Evolutionary conservation across 805 yeast species (phyloP), one percentile per base, ranked within the genome.

Genomic region (Saturnispora diversa): DNA sequence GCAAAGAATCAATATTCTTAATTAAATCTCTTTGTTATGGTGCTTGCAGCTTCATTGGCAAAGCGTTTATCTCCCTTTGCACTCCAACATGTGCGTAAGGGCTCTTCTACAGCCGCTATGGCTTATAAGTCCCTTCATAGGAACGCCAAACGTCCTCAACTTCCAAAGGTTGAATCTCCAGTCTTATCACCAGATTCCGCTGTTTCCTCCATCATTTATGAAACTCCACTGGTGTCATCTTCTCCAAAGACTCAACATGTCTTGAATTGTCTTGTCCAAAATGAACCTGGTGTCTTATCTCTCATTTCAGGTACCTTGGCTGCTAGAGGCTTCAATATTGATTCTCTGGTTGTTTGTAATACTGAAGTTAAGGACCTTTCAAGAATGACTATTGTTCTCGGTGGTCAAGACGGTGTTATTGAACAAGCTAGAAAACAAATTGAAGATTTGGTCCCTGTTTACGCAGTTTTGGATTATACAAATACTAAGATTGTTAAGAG

Each of bases 391-490:
- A 85, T 92, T 53, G 95, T 86, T 9, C 69, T 92, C 54, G 80
- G 79, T 43, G 98, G 97, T 46, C 94, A 86, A 62, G 95, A 90
- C 56, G 96, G 92, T 20, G 87, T 92, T 39, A 82, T 92, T 50
- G 98, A 92, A 63, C 98, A 92, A 69, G 97, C 97, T 2, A 77
- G 98, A 64, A 81, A 97, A 64, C 98, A 92, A 64, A 83, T 92
- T 46, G 98, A 92, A 67, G 97, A 92, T 56, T 74, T 92, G 59
- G 98, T 92, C 26, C 97, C 98, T 5, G 97, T 92, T 23, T 92
- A 94, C 67, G 98, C 97, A 4, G 98, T 92, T 28, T 71, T 92
- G 59, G 96, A 92, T 65, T 92, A 92, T 68, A 74, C 95, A 39
- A 75, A 84, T 54, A 78, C 95, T 20, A 85, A 90, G 57, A 84